Percentiles rank a stretch among this genome's conserved stretches.
Evolutionary conservation across 1,284 basidiomycete species (phyloP).

Genomic region (Testicularia cyperi): DNA sequence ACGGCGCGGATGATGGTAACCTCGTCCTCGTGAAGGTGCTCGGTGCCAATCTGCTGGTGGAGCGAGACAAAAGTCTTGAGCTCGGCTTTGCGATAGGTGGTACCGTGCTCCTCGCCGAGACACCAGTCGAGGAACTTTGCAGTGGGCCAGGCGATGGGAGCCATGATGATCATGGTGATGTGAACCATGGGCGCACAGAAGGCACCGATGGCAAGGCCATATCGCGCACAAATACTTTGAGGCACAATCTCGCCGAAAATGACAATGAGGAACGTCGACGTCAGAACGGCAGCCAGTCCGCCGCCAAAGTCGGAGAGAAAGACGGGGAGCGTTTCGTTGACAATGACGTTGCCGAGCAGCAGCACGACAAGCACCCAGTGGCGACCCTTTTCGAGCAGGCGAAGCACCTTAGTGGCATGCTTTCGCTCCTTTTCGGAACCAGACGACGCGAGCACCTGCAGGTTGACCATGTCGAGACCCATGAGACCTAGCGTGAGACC

Average conservation of each 20-base stretch:
- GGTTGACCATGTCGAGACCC: conserved; percentile 89
- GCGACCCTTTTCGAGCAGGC: conserved; percentile 75
- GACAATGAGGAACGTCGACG: conserved; percentile 60
- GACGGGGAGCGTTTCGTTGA: conserved; percentile 64
- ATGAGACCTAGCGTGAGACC: conserved; percentile 84
- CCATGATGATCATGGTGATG: conserved; percentile 61
- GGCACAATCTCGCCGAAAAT: conserved; percentile 63
- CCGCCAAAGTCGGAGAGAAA: conserved; percentile 58
- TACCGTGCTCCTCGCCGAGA: conserved; percentile 63
- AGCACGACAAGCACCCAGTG: conserved; percentile 90
- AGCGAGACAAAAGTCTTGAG: conserved; percentile 81
- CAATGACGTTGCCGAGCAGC: conserved; percentile 78
- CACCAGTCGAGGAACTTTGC: conserved; percentile 61
- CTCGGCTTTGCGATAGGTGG: conserved; percentile 63
- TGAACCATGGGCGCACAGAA: conserved; percentile 75
- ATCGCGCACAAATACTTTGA: conserved; percentile 73
- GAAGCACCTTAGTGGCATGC: conserved; percentile 63
- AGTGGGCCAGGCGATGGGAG: conserved; percentile 63
- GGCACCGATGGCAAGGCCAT: conserved; percentile 87
- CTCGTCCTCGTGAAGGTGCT: conserved; percentile 75
- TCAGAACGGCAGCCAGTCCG: conserved; percentile 51
- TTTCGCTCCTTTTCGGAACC: conserved; percentile 68
- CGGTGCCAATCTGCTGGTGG: conserved; percentile 78
- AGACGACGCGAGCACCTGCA: conserved; percentile 78
- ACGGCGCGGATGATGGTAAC: conserved; percentile 68